Base-by-base conservation (phyloP, 306 rosid species). In the Ormosia emarginata region DNA sequence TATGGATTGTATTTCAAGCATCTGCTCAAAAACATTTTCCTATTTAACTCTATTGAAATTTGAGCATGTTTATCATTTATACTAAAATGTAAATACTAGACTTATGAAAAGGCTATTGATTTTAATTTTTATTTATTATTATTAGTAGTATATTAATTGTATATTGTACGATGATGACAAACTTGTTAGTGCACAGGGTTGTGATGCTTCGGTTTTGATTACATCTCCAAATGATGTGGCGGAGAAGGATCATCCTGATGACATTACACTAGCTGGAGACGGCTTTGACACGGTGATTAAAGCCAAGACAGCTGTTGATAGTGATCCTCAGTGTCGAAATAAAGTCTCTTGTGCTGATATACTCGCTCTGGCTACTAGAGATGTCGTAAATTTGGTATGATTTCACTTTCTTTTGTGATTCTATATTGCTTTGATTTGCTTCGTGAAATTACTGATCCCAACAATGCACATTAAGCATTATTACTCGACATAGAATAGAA, bases 271-370 rank as follows among this genome's bases (percentile, higher is more conserved):
- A 0, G 97, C 96, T 0, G 98, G 98, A 2, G 99, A 93, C 6
- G 99, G 99, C 9, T 95, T 95, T 63, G 99, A 95, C 90, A 93
- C 98, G 0, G 98, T 93, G 43, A 43, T 90, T 14, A 90, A 86
- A 85, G 96, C 98, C 79, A 93, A 95, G 84, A 97, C 89, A 11
- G 92, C 97, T 1, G 93, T 95, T 36, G 98, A 93, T 57, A 79
- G 82, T 0, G 89, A 81, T 30, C 79, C 89, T 52, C 39, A 13
- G 1, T 95, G 99, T 81, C 65, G 82, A 55, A 86, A 93, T 85
- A 89, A 87, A 85, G 98, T 95, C 36, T 95, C 98, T 6, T 95
- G 99, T 79, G 98, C 99, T 73, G 98, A 93, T 68, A 92, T 95
- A 6, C 88, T 95, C 5, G 97, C 99, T 71, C 71, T 95, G 24